Conservation (phyloP, 768 basidiomycete genomes). For the Suillus fuscotomentosus region DNA sequence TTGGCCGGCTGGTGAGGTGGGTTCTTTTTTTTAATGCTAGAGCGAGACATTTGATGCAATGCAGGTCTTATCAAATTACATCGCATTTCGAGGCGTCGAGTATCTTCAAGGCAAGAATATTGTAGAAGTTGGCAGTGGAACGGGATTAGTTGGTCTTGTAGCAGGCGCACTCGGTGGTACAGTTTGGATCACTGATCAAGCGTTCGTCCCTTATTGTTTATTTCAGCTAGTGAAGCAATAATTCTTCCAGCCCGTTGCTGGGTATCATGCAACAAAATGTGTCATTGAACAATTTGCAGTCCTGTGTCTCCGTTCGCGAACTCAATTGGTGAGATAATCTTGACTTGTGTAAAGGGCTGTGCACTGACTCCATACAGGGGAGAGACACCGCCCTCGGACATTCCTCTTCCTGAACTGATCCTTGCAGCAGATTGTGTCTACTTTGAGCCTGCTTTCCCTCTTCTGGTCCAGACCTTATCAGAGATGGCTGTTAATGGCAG, state of each 20-base stretch:
- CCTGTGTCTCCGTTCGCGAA: conserved; percentile 59
- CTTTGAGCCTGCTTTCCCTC: conserved; percentile 89
- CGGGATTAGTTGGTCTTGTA: conserved; percentile 88
- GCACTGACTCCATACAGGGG: conserved; percentile 52
- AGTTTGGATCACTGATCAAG: conserved; percentile 90
- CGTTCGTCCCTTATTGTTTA: conserved; percentile 49
- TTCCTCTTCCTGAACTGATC: conserved; percentile 62
- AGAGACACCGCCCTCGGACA: conserved; percentile 43
- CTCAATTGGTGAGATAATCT: conserved; percentile 62
- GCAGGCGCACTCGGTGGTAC: conserved; percentile 64
- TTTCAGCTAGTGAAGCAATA: conserved; percentile 8
- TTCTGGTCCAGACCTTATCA: conserved; percentile 76
- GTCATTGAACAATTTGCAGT: conserved; percentile 55
- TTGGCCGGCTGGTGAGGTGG: conserved; percentile 91
- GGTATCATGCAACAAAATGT: conserved; percentile 80
- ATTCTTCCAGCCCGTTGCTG: conserved; percentile 60
- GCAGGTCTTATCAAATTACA: conserved; percentile 78
- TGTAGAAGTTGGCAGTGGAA: conserved; percentile 88
- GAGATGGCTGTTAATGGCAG: conserved; percentile 50
- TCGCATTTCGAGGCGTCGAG: conserved; percentile 51
- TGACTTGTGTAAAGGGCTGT: neutral
- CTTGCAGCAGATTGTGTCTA: conserved; percentile 96
- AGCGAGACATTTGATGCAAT: conserved; percentile 8
- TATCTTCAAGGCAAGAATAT: conserved; percentile 57
- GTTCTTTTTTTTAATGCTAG: conserved; percentile 14